Evolutionary conservation across 164 flowering plant species (phyloP).

Genomic region (Pachysandra terminalis): DNA sequence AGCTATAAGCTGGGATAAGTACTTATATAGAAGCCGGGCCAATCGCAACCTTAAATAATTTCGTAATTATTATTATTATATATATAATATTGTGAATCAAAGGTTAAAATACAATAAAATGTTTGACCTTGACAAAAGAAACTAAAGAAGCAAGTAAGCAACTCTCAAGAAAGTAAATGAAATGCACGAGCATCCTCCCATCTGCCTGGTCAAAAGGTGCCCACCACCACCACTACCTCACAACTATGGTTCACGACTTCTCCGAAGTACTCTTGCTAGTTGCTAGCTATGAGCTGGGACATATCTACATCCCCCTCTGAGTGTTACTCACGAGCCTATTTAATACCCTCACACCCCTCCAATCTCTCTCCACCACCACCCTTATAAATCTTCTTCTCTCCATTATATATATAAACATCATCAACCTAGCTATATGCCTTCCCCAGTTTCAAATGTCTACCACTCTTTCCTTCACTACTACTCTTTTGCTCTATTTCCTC

Average conservation of each 20-base stretch:
- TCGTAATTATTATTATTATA: too few relatives aligned
- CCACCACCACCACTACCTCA: not conserved
- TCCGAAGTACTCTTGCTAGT: constrained; percentile 3
- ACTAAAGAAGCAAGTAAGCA: not conserved
- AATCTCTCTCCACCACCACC: not conserved
- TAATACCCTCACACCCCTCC: constrained; percentile 10
- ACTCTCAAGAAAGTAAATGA: constrained; percentile 6
- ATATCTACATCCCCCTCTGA: not conserved
- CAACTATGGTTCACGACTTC: constrained; percentile 2
- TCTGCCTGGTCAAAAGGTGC: constrained; percentile 13
- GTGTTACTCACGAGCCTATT: constrained; percentile 34
- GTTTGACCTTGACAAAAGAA: too few relatives aligned
- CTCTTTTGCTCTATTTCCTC: constrained; percentile 8
- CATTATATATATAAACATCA: not conserved
- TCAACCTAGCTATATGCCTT: too few relatives aligned
- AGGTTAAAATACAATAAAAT: too few relatives aligned
- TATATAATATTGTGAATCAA: too few relatives aligned
- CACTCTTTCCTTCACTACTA: constrained; percentile 5
- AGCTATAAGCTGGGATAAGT: too few relatives aligned
- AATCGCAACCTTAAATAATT: too few relatives aligned
- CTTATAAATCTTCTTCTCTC: not conserved
- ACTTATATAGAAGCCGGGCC: too few relatives aligned
- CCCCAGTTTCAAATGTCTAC: constrained; percentile 2
- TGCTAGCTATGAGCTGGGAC: constrained; percentile 25
- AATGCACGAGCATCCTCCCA: constrained; percentile 20